These are phyloP conservation scores for Apiotrichum sp. DNA, from an alignment of 1,284 basidiomycete genomes.

Conservation along the genomic window DNA sequence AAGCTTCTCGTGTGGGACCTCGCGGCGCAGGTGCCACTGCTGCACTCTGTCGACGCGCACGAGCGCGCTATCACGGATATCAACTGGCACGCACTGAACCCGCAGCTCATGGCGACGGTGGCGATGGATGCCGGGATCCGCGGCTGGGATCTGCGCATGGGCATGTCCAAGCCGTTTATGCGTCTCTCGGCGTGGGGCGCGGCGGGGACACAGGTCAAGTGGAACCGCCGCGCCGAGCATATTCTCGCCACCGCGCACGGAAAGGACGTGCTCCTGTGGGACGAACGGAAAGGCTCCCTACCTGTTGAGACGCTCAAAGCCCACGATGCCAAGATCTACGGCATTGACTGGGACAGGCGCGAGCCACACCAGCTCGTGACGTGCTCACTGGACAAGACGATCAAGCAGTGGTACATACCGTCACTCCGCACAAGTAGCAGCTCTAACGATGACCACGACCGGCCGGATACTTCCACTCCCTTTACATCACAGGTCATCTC, in stretches of 20 bases:
- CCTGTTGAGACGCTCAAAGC: constrained; percentile 70
- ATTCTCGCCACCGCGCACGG: constrained; percentile 80
- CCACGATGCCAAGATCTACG: constrained; percentile 84
- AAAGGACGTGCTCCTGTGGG: constrained; percentile 52
- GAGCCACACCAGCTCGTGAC: constrained; percentile 72
- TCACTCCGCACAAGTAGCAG: constrained; percentile 19
- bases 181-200: constrained; percentile 47
- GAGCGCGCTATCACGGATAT: constrained; percentile 91
- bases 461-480: constrained; percentile 17
- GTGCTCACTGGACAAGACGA: constrained; percentile 84
- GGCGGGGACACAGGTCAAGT: constrained; percentile 78
- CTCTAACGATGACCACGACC: constrained; percentile 4
- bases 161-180: constrained; percentile 39
- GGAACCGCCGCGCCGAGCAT: constrained; percentile 80
- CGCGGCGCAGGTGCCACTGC: constrained; percentile 55
- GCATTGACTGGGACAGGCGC: constrained; percentile 85
- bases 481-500: constrained; percentile 56
- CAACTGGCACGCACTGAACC: constrained; percentile 85
- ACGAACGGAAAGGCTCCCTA: constrained; percentile 69
- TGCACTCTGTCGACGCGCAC: constrained; percentile 77
- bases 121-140: constrained; percentile 50
- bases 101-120: constrained; percentile 55
- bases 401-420: constrained; percentile 70
- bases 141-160: constrained; percentile 69
- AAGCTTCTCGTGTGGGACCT: constrained; percentile 98